phyloP scores from a whole-genome alignment of 768 basidiomycete genomes.

The Fibroporia radiculosa region DNA sequence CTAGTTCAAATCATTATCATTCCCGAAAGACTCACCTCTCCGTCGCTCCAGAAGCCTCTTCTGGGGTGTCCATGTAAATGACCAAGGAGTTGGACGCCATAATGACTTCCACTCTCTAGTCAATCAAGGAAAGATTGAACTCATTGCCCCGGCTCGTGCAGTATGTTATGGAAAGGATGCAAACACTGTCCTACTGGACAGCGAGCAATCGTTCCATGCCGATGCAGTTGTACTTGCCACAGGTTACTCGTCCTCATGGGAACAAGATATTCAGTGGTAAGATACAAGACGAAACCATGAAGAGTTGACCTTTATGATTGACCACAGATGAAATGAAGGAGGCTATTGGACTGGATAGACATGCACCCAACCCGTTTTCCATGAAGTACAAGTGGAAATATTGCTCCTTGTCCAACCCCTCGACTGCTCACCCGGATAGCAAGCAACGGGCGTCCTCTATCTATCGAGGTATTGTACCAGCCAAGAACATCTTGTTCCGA shows the following conservation, averaged over 20 bases:
- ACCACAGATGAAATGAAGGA: conserved; percentile 16
- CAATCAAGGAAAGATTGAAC: conserved; percentile 39
- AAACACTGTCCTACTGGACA: conserved; percentile 32
- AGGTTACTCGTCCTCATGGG: conserved; percentile 58
- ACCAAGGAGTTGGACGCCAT: conserved; percentile 42
- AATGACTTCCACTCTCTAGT: conserved; percentile 45
- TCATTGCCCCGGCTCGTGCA: conserved; percentile 38
- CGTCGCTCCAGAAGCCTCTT: conserved; percentile 33
- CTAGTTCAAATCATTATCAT: conserved; percentile 25
- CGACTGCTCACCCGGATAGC: conserved; percentile 27
- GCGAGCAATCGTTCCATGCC: conserved; percentile 35
- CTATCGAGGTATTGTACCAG: conserved; percentile 57
- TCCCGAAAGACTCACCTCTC: conserved; percentile 45
- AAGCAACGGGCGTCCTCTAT: conserved; percentile 33
- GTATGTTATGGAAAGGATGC: conserved; percentile 27
- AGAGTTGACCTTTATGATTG: no score
- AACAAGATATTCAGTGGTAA: conserved; percentile 29
- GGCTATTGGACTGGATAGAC: not conserved
- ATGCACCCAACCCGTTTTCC: not conserved
- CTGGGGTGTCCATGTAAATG: conserved; percentile 38
- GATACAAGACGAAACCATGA: no score
- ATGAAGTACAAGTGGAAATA: conserved; percentile 11
- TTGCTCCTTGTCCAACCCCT: conserved; percentile 11
- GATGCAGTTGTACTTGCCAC: conserved; percentile 48
- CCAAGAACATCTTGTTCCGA: conserved; percentile 42